phyloP scores from a whole-genome alignment of 129 eudicot genomes.

The Flaveria trinervia region DNA sequence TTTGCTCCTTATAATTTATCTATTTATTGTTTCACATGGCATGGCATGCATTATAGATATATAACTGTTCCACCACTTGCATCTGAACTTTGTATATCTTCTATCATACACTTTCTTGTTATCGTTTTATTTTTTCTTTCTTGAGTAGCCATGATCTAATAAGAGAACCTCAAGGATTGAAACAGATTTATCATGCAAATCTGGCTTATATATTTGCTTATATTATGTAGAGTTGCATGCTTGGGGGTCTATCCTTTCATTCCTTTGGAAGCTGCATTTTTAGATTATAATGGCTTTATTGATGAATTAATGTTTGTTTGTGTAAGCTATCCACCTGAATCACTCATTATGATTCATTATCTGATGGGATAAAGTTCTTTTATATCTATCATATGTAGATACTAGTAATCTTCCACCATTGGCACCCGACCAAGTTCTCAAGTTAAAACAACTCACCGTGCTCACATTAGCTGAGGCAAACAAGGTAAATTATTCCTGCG shows the following conservation, averaged over 20 bases:
- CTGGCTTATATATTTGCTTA: neutral
- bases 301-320: neutral
- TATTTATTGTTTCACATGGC: neutral
- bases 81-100: conserved; percentile 9
- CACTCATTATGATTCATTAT: neutral
- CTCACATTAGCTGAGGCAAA: conserved; percentile 86
- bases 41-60: neutral
- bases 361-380: neutral
- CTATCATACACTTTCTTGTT: neutral
- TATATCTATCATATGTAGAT: conserved; percentile 42
- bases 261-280: conserved; percentile 5
- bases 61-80: neutral
- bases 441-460: conserved; percentile 82
- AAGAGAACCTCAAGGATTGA: neutral
- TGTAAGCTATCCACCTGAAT: neutral
- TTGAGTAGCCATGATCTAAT: neutral
- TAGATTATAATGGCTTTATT: conserved; percentile 1
- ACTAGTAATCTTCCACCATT: conserved; percentile 62
- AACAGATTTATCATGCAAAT: conserved; percentile 2
- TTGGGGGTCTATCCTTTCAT: neutral
- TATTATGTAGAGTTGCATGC: neutral
- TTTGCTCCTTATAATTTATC: neutral
- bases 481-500: conserved; percentile 50
- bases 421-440: conserved; percentile 72
- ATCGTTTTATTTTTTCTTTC: neutral